Conservation (phyloP, 305 asterid species). For the Rubia peregrina region DNA sequence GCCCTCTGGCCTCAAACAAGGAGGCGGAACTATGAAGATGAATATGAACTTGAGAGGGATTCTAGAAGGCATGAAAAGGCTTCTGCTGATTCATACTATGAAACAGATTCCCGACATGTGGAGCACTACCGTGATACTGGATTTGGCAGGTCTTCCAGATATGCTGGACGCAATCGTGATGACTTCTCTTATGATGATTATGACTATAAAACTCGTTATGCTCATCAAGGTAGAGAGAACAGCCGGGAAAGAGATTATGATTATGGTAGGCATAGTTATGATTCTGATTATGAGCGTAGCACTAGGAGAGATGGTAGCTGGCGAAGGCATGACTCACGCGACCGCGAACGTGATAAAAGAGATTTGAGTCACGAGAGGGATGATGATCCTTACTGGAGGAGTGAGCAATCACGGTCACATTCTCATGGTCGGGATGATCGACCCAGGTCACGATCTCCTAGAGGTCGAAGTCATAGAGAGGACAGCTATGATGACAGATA, state of each 20-base stretch:
- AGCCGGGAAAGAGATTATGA: conserved; percentile 83
- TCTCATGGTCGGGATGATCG: conserved; percentile 76
- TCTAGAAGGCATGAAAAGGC: conserved; percentile 73
- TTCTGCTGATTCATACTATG: conserved; percentile 46
- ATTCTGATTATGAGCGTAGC: conserved; percentile 86
- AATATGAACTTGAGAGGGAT: conserved; percentile 70
- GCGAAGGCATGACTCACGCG: conserved; percentile 80
- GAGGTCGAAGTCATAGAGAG: conserved; percentile 79
- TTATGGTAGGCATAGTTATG: conserved; percentile 71
- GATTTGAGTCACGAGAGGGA: conserved; percentile 78
- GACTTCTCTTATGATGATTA: conserved; percentile 85
- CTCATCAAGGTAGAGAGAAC: conserved; percentile 61
- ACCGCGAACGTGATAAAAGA: conserved; percentile 75
- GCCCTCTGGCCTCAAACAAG: conserved; percentile 80
- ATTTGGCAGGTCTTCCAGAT: conserved; percentile 71
- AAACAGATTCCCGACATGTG: conserved; percentile 27
- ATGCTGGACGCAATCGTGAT: conserved; percentile 71
- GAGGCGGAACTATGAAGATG: conserved; percentile 79
- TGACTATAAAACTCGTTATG: conserved; percentile 59
- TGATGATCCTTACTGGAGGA: conserved; percentile 61
- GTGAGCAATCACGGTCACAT: conserved; percentile 61
- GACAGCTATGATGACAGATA: conserved; percentile 78
- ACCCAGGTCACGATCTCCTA: conserved; percentile 83
- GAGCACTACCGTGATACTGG: conserved; percentile 38
- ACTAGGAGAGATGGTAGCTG: conserved; percentile 71